Conservation (phyloP, 1,139 yeast genomes). For the Yamadazyma spencermartinsiae region DNA sequence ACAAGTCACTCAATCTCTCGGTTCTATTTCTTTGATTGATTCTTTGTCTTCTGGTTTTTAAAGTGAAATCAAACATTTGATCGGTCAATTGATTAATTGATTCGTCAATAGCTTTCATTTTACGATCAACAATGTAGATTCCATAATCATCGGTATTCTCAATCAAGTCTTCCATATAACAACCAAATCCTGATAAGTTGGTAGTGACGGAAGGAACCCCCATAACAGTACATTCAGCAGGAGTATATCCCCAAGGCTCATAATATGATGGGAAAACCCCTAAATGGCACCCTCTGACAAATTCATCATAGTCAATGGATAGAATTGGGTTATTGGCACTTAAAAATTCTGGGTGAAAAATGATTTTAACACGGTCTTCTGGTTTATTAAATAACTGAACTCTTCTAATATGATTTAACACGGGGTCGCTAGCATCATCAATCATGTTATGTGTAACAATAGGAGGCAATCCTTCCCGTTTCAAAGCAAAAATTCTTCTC, state of each 20-base stretch:
- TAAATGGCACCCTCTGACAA: slow-evolving; percentile 96
- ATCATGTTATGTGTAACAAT: slow-evolving; percentile 98
- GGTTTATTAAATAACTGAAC: slow-evolving; percentile 89
- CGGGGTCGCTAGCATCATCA: slow-evolving; percentile 89
- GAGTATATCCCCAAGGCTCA: slow-evolving; percentile 99
- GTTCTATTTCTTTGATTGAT: slow-evolving; percentile 97
- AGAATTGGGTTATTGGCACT: slow-evolving; percentile 93
- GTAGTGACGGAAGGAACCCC: slow-evolving; percentile 99
- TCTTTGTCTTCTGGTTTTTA: slow-evolving; percentile 92
- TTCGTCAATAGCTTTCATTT: slow-evolving; percentile 91
- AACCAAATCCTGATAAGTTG: slow-evolving; percentile 94
- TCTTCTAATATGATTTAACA: slow-evolving; percentile 86
- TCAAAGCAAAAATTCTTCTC: slow-evolving; percentile 90
- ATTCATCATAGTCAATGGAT: slow-evolving; percentile 93
- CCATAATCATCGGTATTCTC: slow-evolving; percentile 96
- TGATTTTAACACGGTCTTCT: slow-evolving; percentile 88
- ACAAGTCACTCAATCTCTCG: slow-evolving; percentile 85
- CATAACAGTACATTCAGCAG: slow-evolving; percentile 99
- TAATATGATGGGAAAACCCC: slow-evolving; percentile 98
- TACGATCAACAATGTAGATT: slow-evolving; percentile 93
- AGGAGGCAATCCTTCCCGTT: slow-evolving; percentile 87
- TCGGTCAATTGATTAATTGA: slow-evolving; percentile 87
- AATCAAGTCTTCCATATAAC: slow-evolving; percentile 97
- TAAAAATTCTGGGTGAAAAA: slow-evolving; percentile 96
- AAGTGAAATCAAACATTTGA: slow-evolving; percentile 85